A percentile compares a stretch with the other conserved stretches of the same genome.
Evolutionary conservation across 257 asterid genomes (phyloP).

Genomic region (Salvia rosmarinus): DNA sequence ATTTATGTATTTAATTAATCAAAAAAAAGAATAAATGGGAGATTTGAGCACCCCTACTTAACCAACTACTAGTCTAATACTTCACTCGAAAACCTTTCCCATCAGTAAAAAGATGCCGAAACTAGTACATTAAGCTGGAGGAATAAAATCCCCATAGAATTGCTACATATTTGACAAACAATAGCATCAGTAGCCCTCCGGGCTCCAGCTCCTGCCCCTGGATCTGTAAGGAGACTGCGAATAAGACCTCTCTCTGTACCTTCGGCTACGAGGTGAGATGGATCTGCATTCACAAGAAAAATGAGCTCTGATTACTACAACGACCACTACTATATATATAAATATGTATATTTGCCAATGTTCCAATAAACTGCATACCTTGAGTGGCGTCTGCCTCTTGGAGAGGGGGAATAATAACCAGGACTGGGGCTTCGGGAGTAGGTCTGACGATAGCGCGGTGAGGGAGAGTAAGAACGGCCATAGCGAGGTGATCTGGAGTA

Average conservation of each 20-base stretch:
- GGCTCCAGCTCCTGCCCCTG: conserved; percentile 29
- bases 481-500: conserved; percentile 33
- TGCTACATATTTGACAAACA: background rate
- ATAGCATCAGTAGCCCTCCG: conserved; percentile 25
- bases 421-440: conserved; percentile 47
- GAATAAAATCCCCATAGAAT: background rate
- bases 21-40: background rate
- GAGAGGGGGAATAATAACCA: conserved; percentile 38
- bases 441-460: conserved; percentile 29
- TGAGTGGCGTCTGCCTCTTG: conserved; percentile 40
- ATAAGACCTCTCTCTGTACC: conserved; percentile 51
- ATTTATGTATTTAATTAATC: too few relatives aligned
- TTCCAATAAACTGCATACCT: conserved; percentile 29
- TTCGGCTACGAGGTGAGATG: conserved; percentile 40
- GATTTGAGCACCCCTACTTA: background rate
- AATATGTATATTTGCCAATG: background rate
- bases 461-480: conserved; percentile 30
- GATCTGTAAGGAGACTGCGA: conserved; percentile 49
- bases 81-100: background rate
- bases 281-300: conserved; percentile 38
- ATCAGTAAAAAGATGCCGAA: background rate
- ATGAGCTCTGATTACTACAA: background rate
- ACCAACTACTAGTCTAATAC: too few relatives aligned
- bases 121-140: conserved; percentile 5
- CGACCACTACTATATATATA: background rate